Conservation (phyloP, 2,329 filamentous ascomycete species). For the Fusarium burgessii region DNA sequence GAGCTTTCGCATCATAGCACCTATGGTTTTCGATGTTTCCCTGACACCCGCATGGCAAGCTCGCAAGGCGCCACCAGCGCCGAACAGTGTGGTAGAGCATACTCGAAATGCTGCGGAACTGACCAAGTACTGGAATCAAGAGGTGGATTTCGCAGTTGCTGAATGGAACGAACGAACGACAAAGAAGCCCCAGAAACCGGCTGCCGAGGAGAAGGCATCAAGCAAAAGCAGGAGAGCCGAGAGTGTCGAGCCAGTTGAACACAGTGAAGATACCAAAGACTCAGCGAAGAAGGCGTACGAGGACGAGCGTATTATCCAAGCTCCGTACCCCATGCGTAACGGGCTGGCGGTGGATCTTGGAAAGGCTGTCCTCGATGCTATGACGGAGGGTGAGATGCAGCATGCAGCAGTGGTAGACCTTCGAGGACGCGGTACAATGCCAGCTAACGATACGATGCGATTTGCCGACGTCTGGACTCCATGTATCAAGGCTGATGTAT, state of each 20-base stretch:
- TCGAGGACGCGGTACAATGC: slow-evolving; percentile 56
- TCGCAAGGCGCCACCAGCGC: slow-evolving; percentile 57
- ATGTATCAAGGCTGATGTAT: slow-evolving; percentile 50
- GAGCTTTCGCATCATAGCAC: slow-evolving; percentile 64
- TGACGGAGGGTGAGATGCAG: slow-evolving; percentile 63
- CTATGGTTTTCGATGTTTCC: slow-evolving; percentile 65
- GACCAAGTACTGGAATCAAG: slow-evolving; percentile 63
- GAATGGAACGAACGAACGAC: slow-evolving; percentile 60
- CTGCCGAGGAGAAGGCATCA: slow-evolving; percentile 36
- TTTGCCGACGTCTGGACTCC: slow-evolving; percentile 59
- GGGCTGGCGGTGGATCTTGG: slow-evolving; percentile 58
- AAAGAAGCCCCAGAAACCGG: slow-evolving; percentile 53
- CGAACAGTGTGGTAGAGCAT: slow-evolving; percentile 63
- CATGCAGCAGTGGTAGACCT: slow-evolving; percentile 57
- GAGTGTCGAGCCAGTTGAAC: slow-evolving; percentile 11
- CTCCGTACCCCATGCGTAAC: slow-evolving; percentile 54
- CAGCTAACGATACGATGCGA: slow-evolving; percentile 48
- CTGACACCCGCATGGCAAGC: slow-evolving; percentile 65
- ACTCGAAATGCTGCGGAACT: slow-evolving; percentile 66
- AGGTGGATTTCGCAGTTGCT: slow-evolving; percentile 55
- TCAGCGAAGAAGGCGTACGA: slow-evolving; percentile 23
- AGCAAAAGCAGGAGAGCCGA: slow-evolving; percentile 27
- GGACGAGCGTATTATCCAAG: slow-evolving; percentile 43
- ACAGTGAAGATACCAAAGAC: slow-evolving; percentile 11
- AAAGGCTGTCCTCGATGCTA: slow-evolving; percentile 56